Conservation (phyloP, 805 yeast genomes). For the Candida palmyrensis region DNA sequence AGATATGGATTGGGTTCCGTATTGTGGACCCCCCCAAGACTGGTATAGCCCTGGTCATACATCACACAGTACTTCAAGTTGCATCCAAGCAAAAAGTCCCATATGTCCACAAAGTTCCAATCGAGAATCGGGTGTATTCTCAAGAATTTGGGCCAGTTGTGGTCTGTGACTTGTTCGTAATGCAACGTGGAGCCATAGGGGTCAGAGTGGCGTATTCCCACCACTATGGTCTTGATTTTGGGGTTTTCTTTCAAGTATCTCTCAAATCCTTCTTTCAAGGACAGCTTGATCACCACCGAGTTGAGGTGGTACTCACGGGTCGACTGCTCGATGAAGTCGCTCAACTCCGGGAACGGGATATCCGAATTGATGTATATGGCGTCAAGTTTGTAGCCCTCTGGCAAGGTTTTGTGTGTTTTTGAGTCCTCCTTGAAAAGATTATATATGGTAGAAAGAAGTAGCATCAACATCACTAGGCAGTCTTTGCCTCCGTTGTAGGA, state of each 20-base stretch:
- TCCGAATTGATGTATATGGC: slow-evolving; percentile 76
- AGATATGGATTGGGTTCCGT: slow-evolving; percentile 69
- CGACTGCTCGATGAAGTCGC: slow-evolving; percentile 57
- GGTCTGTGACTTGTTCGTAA: slow-evolving; percentile 72
- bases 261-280: slow-evolving; percentile 65
- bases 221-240: slow-evolving; percentile 65
- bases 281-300: slow-evolving; percentile 38
- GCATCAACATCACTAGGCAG: slow-evolving; percentile 80
- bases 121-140: slow-evolving; percentile 84
- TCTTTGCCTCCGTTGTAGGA: slow-evolving; percentile 97
- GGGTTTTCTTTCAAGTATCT: slow-evolving; percentile 51
- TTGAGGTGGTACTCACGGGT: slow-evolving; percentile 51
- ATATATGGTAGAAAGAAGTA: slow-evolving; percentile 57
- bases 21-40: slow-evolving; percentile 72
- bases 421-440: slow-evolving; percentile 12
- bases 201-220: slow-evolving; percentile 85
- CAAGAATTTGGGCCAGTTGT: slow-evolving; percentile 85
- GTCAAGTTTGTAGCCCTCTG: slow-evolving; percentile 34
- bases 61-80: slow-evolving; percentile 66
- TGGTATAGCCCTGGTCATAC: slow-evolving; percentile 84
- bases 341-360: slow-evolving; percentile 65
- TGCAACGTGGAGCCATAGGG: slow-evolving; percentile 66
- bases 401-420: no score
- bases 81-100: slow-evolving; percentile 69
- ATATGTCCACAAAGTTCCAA: slow-evolving; percentile 80